These are phyloP conservation scores for Elsinoe perseae DNA, from an alignment of 2,329 filamentous ascomycete species.

Conservation along the genomic window DNA sequence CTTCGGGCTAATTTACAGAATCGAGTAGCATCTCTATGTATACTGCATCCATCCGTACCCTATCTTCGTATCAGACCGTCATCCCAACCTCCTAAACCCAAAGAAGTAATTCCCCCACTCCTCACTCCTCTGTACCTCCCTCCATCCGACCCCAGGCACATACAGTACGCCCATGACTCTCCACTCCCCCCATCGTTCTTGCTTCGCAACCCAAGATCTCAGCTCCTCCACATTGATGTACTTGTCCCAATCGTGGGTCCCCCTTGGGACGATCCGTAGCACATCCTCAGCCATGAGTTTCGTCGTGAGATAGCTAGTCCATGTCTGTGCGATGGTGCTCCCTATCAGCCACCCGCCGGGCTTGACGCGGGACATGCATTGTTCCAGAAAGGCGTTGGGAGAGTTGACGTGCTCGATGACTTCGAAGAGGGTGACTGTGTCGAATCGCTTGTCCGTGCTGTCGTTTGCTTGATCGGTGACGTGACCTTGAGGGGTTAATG, in stretches of 20 bases:
- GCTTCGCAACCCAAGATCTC: conserved; percentile 38
- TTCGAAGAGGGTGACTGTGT: conserved; percentile 84
- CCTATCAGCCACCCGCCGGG: conserved; percentile 90
- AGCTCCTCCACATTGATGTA: conserved; percentile 86
- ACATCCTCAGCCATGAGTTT: conserved; percentile 87
- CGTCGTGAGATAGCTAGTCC: conserved; percentile 84
- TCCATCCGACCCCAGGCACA: conserved; percentile 86
- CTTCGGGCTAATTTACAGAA: not conserved
- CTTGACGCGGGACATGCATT: conserved; percentile 65
- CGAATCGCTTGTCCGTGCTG: conserved; percentile 46
- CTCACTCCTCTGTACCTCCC: conserved; percentile 70
- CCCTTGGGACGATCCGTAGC: conserved; percentile 75
- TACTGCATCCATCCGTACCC: not conserved
- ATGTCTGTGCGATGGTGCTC: conserved; percentile 85
- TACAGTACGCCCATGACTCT: conserved; percentile 76
- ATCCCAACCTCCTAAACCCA: conserved; percentile 55
- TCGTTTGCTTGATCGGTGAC: not conserved
- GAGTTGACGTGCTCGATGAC: conserved; percentile 86
- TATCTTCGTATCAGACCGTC: not conserved
- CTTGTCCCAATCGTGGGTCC: conserved; percentile 94
- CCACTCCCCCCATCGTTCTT: conserved; percentile 52
- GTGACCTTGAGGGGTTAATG: not conserved
- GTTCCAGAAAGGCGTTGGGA: conserved; percentile 64
- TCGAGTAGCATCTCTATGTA: not conserved
- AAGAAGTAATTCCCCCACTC: conserved; percentile 95